Evolutionary conservation across 31 red algal genomes (phyloP).

Genomic region (Bonnemaisonia californica): DNA sequence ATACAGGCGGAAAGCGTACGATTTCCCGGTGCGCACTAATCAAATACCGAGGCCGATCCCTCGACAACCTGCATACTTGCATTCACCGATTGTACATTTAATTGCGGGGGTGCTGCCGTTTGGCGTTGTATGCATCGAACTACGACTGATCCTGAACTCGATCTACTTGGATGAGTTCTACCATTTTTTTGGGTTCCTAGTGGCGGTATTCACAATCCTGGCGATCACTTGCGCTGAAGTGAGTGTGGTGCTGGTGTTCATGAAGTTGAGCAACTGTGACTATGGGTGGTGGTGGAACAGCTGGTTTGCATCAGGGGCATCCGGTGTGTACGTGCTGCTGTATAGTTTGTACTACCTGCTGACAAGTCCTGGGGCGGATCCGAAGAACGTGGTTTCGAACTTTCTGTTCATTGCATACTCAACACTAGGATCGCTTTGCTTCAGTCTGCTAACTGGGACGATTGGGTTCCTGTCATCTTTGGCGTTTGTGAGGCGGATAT

Average conservation of each 20-base stretch:
- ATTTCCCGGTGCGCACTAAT: conserved; percentile 93
- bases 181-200: conserved; percentile 87
- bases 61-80: conserved; percentile 61
- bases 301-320: conserved; percentile 72
- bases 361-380: conserved; percentile 70
- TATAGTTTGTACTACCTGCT: conserved; percentile 81
- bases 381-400: conserved; percentile 74
- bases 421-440: conserved; percentile 57
- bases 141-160: conserved; percentile 84
- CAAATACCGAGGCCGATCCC: conserved; percentile 90
- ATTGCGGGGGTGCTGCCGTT: conserved; percentile 83
- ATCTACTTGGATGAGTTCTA: conserved; percentile 83
- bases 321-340: conserved; percentile 88
- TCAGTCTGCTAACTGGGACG: conserved; percentile 73
- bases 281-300: conserved; percentile 88
- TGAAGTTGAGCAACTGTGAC: conserved; percentile 82
- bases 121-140: conserved; percentile 86
- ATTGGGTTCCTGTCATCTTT: conserved; percentile 80
- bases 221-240: conserved; percentile 83
- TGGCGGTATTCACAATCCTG: conserved; percentile 68
- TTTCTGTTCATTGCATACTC: conserved; percentile 86
- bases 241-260: conserved; percentile 85
- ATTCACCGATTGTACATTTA: conserved; percentile 52
- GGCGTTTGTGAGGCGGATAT: conserved; percentile 90
- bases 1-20: conserved; percentile 64